phyloP scores from a whole-genome alignment of 106 monocot genomes.

The Dendrobium chrysotoxum region DNA sequence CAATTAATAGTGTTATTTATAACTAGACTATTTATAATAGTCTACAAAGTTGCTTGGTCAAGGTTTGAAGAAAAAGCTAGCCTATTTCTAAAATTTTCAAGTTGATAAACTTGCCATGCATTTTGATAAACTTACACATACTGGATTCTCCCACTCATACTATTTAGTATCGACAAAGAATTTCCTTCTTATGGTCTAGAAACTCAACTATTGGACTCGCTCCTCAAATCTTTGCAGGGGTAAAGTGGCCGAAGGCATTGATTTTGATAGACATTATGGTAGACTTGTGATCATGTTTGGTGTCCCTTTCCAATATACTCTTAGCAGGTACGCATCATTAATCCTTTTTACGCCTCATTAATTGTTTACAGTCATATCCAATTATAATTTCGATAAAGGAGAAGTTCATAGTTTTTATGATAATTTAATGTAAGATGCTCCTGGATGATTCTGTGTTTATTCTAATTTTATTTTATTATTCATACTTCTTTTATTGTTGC shows the following conservation, averaged over 20 bases:
- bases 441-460: background rate
- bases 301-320: conserved; percentile 94
- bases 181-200: background rate
- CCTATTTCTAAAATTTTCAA: background rate
- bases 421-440: background rate
- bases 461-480: background rate
- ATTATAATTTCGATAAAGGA: background rate
- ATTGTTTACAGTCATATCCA: background rate
- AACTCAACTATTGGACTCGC: background rate
- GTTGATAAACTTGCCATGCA: background rate
- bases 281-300: conserved; percentile 99
- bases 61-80: background rate
- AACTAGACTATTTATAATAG: background rate
- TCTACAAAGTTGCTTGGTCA: background rate
- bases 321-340: conserved; percentile 63
- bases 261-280: conserved; percentile 99
- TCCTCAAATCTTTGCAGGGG: conserved; percentile 46
- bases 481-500: background rate
- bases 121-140: background rate
- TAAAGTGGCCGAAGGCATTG: conserved; percentile 99
- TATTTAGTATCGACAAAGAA: background rate
- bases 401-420: background rate
- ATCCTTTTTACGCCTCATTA: no score
- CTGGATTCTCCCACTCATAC: background rate
- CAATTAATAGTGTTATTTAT: background rate